phyloP scores from a whole-genome alignment of 2,329 filamentous ascomycete genomes.

The Periconia sp. region DNA sequence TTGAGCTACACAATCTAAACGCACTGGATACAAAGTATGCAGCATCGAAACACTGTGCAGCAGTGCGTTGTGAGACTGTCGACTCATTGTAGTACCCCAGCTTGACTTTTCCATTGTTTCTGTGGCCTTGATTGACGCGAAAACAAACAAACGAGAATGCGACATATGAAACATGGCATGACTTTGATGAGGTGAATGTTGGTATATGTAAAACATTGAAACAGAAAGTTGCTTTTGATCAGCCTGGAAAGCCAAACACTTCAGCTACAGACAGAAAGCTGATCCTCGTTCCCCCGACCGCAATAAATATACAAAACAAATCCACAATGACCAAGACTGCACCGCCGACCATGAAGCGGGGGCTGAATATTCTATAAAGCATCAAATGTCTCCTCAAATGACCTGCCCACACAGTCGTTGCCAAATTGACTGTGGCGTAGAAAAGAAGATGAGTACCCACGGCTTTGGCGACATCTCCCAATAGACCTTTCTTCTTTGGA shows the following conservation, averaged over 20 bases:
- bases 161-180: neutral
- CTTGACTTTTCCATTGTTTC: too few relatives aligned
- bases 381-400: conserved; percentile 89
- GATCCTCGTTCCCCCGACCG: conserved; percentile 72
- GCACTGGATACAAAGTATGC: too few relatives aligned
- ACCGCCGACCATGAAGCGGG: conserved; percentile 83
- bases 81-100: too few relatives aligned
- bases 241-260: conserved; percentile 68
- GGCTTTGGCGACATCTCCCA: conserved; percentile 71
- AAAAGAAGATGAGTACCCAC: conserved; percentile 77
- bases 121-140: too few relatives aligned
- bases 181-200: neutral
- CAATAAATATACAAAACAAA: conserved; percentile 68
- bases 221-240: neutral
- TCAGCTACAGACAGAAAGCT: conserved; percentile 80
- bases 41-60: too few relatives aligned
- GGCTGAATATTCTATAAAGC: conserved; percentile 92
- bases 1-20: too few relatives aligned
- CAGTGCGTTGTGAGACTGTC: too few relatives aligned
- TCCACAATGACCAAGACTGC: conserved; percentile 75
- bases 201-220: neutral
- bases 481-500: conserved; percentile 64
- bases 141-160: too few relatives aligned
- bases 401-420: conserved; percentile 88
- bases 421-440: conserved; percentile 78